phyloP scores from a whole-genome alignment of 1,284 basidiomycete genomes.

The Ustilago hordei region DNA sequence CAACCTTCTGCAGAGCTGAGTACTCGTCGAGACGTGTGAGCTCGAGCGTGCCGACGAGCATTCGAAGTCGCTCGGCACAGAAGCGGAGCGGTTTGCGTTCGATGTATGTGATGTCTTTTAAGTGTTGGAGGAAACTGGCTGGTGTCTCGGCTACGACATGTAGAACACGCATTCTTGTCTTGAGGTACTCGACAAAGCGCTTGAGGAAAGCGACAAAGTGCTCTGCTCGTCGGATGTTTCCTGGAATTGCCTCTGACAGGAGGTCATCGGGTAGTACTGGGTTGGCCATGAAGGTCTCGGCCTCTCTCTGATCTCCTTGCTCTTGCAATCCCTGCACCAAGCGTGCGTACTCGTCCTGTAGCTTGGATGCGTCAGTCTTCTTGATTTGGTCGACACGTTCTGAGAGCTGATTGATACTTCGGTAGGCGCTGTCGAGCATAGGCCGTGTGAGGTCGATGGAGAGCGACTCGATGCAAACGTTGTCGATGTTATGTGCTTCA shows the following conservation, averaged over 20 bases:
- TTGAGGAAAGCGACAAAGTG: slow-evolving; percentile 99
- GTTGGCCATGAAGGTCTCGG: slow-evolving; percentile 84
- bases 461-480: slow-evolving; percentile 98
- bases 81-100: slow-evolving; percentile 95
- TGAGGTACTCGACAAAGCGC: slow-evolving; percentile 97
- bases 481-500: slow-evolving; percentile 99
- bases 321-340: slow-evolving; percentile 91
- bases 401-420: slow-evolving; percentile 86
- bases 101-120: slow-evolving; percentile 99
- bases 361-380: slow-evolving; percentile 87
- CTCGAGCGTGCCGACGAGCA: slow-evolving; percentile 91
- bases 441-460: slow-evolving; percentile 98
- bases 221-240: slow-evolving; percentile 97
- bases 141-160: slow-evolving; percentile 99
- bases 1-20: slow-evolving; percentile 91
- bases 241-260: slow-evolving; percentile 93
- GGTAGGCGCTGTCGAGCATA: slow-evolving; percentile 93
- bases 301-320: slow-evolving; percentile 74
- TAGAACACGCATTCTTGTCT: slow-evolving; percentile 98
- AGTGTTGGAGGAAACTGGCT: slow-evolving; percentile 95
- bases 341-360: slow-evolving; percentile 97
- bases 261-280: slow-evolving; percentile 96
- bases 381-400: slow-evolving; percentile 99
- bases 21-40: slow-evolving; percentile 91
- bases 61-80: slow-evolving; percentile 94